These are phyloP conservation scores for Aspergillus diversus DNA, from an alignment of 495 filamentous ascomycete genomes.

Conservation along the genomic window DNA sequence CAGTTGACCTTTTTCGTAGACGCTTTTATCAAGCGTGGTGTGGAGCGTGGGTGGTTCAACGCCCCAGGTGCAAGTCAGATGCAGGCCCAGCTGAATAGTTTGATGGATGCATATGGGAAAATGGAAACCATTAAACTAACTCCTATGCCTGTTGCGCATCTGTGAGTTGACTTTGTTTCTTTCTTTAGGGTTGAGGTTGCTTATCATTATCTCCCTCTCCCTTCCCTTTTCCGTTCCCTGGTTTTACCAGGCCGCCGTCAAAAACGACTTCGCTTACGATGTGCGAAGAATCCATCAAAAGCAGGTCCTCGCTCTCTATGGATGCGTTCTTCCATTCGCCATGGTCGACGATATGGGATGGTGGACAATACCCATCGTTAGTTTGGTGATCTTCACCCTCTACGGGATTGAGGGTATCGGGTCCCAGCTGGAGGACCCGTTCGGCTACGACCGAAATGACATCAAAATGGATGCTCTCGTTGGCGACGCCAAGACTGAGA, in stretches of 20 bases:
- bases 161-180: conserved; percentile 46
- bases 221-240: neutral
- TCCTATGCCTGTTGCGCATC: conserved; percentile 74
- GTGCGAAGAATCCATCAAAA: conserved; percentile 67
- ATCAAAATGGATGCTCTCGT: conserved; percentile 80
- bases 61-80: conserved; percentile 65
- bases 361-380: conserved; percentile 71
- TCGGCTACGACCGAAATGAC: conserved; percentile 75
- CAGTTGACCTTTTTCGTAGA: conserved; percentile 72
- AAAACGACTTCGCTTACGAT: neutral
- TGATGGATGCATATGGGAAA: conserved; percentile 67
- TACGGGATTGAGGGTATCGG: conserved; percentile 78
- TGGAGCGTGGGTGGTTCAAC: conserved; percentile 62
- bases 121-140: conserved; percentile 78
- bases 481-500: conserved; percentile 66
- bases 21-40: conserved; percentile 65
- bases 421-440: conserved; percentile 74
- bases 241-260: too few species aligned
- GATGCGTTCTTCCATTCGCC: conserved; percentile 73
- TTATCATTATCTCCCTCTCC: neutral
- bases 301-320: conserved; percentile 74
- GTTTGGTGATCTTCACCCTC: conserved; percentile 71
- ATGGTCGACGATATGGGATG: conserved; percentile 74
- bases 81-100: conserved; percentile 62
- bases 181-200: neutral